phyloP scores from a whole-genome alignment of 2,329 filamentous ascomycete species.

The Ophiostoma triangulosporum region DNA sequence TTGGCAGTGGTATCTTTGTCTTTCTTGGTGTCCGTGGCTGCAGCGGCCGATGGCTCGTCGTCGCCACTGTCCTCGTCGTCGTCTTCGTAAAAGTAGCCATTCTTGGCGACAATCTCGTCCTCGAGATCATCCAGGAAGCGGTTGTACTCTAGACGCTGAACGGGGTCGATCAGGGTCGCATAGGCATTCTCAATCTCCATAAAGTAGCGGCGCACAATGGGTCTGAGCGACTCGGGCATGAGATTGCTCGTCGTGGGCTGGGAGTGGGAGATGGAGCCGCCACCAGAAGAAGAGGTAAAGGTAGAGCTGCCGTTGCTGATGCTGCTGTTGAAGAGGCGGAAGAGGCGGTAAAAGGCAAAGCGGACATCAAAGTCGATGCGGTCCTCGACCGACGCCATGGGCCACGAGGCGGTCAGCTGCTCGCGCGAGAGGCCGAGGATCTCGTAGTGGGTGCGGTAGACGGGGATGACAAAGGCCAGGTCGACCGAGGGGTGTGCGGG shows the following conservation, averaged over 20 bases:
- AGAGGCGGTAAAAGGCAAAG: constrained; percentile 30
- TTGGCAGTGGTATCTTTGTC: background rate
- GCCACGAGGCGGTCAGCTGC: constrained; percentile 18
- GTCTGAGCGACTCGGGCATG: constrained; percentile 27
- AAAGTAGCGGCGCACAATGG: constrained; percentile 28
- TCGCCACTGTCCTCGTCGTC: constrained; percentile 10
- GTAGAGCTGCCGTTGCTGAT: constrained; percentile 12
- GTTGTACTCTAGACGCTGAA: constrained; percentile 29
- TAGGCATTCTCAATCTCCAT: constrained; percentile 29
- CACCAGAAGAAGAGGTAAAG: background rate
- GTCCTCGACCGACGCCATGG: constrained; percentile 13
- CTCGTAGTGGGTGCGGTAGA: constrained; percentile 29
- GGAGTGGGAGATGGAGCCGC: background rate
- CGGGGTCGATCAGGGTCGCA: constrained; percentile 33
- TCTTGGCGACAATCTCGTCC: constrained; percentile 15
- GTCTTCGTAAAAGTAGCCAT: constrained; percentile 13
- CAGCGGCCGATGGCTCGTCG: constrained; percentile 15
- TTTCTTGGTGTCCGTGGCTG: background rate
- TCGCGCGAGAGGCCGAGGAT: constrained; percentile 28
- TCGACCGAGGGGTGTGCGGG: background rate
- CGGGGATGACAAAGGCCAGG: background rate
- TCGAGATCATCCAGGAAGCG: constrained; percentile 14
- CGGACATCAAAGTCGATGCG: constrained; percentile 20
- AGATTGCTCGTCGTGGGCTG: constrained; percentile 1
- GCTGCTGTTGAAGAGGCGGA: constrained; percentile 31